phyloP scores from a whole-genome alignment of 129 eudicot species.

The Pulicaria dysenterica region DNA sequence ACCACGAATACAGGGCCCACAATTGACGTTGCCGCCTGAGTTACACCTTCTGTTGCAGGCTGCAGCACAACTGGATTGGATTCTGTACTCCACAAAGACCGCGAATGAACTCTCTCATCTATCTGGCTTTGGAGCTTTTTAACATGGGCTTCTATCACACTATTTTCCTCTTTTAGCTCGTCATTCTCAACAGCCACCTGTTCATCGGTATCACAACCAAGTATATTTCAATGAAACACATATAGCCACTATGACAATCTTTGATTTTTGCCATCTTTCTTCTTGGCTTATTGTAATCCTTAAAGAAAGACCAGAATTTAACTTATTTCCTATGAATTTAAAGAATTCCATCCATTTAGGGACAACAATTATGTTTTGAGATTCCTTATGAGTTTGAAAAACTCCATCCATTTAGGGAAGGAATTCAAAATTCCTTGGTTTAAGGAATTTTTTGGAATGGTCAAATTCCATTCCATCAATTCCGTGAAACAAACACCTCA shows the following conservation, averaged over 20 bases:
- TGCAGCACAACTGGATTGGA: constrained; percentile 18
- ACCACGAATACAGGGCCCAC: constrained; percentile 52
- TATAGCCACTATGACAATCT: not conserved
- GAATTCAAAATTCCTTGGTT: no score
- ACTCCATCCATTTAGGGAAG: no score
- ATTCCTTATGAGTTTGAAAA: no score
- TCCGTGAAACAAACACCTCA: no score
- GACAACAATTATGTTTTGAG: no score
- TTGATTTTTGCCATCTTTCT: constrained; percentile 2
- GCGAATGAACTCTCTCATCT: constrained; percentile 45
- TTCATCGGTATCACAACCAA: constrained; percentile 26
- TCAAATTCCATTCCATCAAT: no score
- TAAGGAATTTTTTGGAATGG: no score
- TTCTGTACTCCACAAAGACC: constrained; percentile 30
- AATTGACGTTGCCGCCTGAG: no score
- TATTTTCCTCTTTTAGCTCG: constrained; percentile 71
- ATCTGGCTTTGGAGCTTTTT: constrained; percentile 53
- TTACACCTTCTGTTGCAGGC: no score
- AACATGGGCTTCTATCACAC: constrained; percentile 54
- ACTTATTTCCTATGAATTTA: no score
- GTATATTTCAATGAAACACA: not conserved
- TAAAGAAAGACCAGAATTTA: not conserved
- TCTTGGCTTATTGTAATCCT: not conserved
- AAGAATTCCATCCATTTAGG: no score
- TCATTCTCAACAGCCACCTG: constrained; percentile 65